A percentile compares a stretch with the other conserved stretches of the same genome.
Evolutionary conservation across 257 asterid species (phyloP).

Genomic region (Ehretia macrophylla): DNA sequence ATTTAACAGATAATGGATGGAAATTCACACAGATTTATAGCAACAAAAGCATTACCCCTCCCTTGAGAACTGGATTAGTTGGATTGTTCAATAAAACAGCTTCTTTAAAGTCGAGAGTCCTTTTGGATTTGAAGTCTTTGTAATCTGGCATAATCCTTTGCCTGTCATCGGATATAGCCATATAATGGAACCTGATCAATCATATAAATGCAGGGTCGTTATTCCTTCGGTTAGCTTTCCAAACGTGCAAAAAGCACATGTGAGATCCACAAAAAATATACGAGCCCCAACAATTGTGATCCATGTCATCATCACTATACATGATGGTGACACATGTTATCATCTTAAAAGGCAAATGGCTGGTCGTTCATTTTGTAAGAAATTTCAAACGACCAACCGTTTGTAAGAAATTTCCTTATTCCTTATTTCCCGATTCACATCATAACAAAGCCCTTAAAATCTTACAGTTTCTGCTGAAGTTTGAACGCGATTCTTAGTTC

Average conservation of each 20-base stretch:
- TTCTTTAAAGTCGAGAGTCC: conserved; percentile 49
- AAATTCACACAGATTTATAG: too few species aligned
- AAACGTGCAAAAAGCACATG: too few species aligned
- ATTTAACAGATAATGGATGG: not conserved
- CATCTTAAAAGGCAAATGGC: too few species aligned
- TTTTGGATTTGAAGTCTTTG: conserved; percentile 38
- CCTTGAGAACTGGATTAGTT: conserved; percentile 9
- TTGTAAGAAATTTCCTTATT: too few species aligned
- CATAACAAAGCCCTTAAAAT: not conserved
- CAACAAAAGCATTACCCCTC: not conserved
- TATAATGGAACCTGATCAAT: conserved; percentile 50
- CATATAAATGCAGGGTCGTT: not conserved
- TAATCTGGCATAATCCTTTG: conserved; percentile 64
- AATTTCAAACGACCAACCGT: too few species aligned
- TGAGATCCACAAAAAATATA: too few species aligned
- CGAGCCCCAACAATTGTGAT: too few species aligned
- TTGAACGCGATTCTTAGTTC: conserved; percentile 54
- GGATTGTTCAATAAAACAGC: conserved; percentile 46
- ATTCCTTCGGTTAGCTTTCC: too few species aligned
- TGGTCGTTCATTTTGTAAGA: too few species aligned
- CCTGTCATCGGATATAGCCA: conserved; percentile 65
- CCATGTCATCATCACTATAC: too few species aligned
- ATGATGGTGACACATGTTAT: too few species aligned
- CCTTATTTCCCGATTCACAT: too few species aligned
- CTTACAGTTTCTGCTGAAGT: conserved; percentile 23